Evolutionary conservation across 164 flowering plant species (phyloP).

Genomic region (Vitis amurensis): DNA sequence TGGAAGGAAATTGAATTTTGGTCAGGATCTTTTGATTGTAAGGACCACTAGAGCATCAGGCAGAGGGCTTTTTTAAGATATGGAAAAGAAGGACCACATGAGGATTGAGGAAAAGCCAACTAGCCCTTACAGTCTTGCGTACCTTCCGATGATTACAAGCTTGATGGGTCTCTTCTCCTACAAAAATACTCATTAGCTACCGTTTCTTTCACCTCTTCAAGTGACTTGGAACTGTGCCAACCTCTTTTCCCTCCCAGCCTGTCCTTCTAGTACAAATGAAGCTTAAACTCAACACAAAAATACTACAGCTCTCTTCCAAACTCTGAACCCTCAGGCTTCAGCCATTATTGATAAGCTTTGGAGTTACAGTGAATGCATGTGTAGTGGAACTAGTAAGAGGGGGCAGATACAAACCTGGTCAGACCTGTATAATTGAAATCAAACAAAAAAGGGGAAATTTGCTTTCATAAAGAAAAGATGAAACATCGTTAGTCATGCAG

Average conservation of each 20-base stretch:
- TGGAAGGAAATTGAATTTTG: not conserved
- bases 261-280: not conserved
- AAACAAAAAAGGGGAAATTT: too few species aligned
- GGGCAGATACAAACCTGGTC: too few species aligned
- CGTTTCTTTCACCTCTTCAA: not conserved
- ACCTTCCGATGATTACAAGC: not conserved
- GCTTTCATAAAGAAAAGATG: too few species aligned
- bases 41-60: not conserved
- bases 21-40: not conserved
- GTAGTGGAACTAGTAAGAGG: too few species aligned
- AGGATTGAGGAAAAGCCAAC: not conserved
- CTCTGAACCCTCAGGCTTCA: too few species aligned
- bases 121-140: not conserved
- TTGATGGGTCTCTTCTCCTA: slow-evolving; percentile 5
- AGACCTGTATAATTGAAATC: too few species aligned
- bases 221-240: not conserved
- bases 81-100: not conserved
- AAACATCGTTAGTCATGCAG: too few species aligned
- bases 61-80: not conserved
- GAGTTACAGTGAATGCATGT: too few species aligned
- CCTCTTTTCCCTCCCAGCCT: not conserved
- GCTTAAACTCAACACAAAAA: too few species aligned
- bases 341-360: too few species aligned
- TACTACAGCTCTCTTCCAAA: too few species aligned
- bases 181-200: slow-evolving; percentile 1